Evolutionary conservation across 2,329 filamentous ascomycete species (phyloP).

Genomic region (Fusarium verrucosum): DNA sequence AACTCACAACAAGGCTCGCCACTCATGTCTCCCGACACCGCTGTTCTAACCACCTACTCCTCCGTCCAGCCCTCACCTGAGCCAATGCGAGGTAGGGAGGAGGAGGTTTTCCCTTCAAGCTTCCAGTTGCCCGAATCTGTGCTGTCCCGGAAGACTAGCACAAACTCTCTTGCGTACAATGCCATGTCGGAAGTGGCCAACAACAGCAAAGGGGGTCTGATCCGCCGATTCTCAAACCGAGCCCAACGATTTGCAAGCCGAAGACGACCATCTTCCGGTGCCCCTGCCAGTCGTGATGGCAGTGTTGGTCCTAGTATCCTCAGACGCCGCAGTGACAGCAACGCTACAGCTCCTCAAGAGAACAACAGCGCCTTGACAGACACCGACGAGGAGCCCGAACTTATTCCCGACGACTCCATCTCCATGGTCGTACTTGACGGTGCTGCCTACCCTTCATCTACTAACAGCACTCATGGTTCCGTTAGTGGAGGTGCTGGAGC

Average conservation of each 20-base stretch:
- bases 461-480: slow-evolving; percentile 59
- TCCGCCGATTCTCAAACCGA: slow-evolving; percentile 84
- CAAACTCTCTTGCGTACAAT: slow-evolving; percentile 71
- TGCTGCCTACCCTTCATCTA: slow-evolving; percentile 58
- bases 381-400: slow-evolving; percentile 60
- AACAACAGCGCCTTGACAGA: slow-evolving; percentile 58
- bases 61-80: slow-evolving; percentile 76
- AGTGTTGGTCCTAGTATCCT: slow-evolving; percentile 91
- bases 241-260: slow-evolving; percentile 74
- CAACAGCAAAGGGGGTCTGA: slow-evolving; percentile 65
- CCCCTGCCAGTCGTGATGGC: slow-evolving; percentile 80
- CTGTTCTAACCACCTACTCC: slow-evolving; percentile 65
- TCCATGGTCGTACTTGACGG: slow-evolving; percentile 55
- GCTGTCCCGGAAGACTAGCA: slow-evolving; percentile 66
- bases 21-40: slow-evolving; percentile 63
- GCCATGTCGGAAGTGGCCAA: slow-evolving; percentile 62
- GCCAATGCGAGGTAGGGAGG: slow-evolving; percentile 63
- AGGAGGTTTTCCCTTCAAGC: slow-evolving; percentile 61
- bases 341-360: slow-evolving; percentile 70
- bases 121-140: slow-evolving; percentile 80
- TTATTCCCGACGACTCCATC: slow-evolving; percentile 44
- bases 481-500: slow-evolving; percentile 55
- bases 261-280: slow-evolving; percentile 80
- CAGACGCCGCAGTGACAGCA: slow-evolving; percentile 89
- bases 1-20: slow-evolving; percentile 66